phyloP scores from a whole-genome alignment of 352 stramenopile genomes.

The Phytophthora fragariaefolia region DNA sequence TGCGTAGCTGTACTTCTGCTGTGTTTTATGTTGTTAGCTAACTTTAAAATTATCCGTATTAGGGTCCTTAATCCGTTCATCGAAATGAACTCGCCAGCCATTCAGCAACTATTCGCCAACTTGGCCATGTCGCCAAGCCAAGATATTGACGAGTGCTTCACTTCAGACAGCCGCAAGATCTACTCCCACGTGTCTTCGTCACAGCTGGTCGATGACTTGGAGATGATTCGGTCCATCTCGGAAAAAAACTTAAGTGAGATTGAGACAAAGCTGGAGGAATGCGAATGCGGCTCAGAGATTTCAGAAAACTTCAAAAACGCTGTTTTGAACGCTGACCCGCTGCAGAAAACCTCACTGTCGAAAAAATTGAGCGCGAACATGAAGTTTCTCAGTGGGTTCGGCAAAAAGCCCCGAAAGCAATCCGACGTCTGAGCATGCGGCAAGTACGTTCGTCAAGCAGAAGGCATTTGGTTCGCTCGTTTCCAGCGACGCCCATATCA shows the following conservation, averaged over 20 bases:
- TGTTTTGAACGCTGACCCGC: constrained; percentile 46
- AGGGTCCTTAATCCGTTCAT: constrained; percentile 91
- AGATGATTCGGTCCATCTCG: constrained; percentile 66
- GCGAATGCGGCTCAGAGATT: constrained; percentile 47
- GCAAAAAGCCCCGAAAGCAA: constrained; percentile 61
- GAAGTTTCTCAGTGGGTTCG: constrained; percentile 76
- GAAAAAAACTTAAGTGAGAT: constrained; percentile 83
- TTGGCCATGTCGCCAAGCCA: constrained; percentile 65
- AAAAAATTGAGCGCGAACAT: constrained; percentile 85
- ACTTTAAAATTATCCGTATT: constrained; percentile 1
- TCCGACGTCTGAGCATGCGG: constrained; percentile 32
- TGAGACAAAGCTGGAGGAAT: constrained; percentile 62
- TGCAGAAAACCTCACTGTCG: constrained; percentile 56
- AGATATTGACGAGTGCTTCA: constrained; percentile 83
- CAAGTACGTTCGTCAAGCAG: too few species aligned
- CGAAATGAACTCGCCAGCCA: constrained; percentile 76
- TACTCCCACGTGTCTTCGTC: constrained; percentile 66
- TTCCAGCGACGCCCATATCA: background rate
- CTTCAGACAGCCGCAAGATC: constrained; percentile 71
- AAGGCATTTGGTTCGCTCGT: too few species aligned
- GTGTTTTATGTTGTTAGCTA: constrained; percentile 1
- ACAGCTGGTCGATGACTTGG: constrained; percentile 66
- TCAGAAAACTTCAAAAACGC: constrained; percentile 61
- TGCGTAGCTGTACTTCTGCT: background rate
- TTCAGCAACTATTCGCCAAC: constrained; percentile 81